Percentiles rank a stretch among this genome's conserved stretches.
These are phyloP conservation scores for Pseudozyma sp. DNA, from an alignment of 1,284 basidiomycete genomes.

Conservation along the genomic window DNA sequence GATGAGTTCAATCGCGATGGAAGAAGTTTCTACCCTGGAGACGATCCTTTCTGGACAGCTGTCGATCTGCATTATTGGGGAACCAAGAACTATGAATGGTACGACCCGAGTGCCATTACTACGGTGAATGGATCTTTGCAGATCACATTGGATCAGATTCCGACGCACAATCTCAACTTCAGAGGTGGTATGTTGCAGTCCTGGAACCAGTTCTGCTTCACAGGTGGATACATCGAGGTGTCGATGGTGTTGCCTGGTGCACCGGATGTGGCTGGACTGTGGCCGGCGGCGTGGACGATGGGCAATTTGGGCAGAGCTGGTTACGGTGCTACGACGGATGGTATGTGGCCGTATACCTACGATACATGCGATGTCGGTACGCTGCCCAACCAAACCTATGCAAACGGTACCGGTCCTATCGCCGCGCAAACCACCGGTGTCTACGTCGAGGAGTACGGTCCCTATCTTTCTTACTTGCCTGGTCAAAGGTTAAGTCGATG, in stretches of 20 bases:
- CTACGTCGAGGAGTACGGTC: constrained; percentile 56
- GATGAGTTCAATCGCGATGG: constrained; percentile 65
- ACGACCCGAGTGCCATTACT: constrained; percentile 59
- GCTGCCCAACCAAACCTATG: constrained; percentile 61
- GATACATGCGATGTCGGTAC: constrained; percentile 66
- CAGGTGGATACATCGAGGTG: constrained; percentile 68
- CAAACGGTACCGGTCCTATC: constrained; percentile 58
- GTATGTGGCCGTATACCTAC: constrained; percentile 70
- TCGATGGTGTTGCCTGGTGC: constrained; percentile 56
- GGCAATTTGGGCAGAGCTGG: constrained; percentile 80
- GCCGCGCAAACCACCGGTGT: constrained; percentile 61
- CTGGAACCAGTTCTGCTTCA: constrained; percentile 69
- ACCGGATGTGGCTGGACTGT: constrained; percentile 49
- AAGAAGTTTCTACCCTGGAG: constrained; percentile 63
- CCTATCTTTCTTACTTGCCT: constrained; percentile 55
- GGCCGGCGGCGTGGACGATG: constrained; percentile 66
- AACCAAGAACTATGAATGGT: constrained; percentile 62
- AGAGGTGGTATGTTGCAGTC: constrained; percentile 61
- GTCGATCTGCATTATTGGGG: constrained; percentile 62
- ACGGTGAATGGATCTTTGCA: constrained; percentile 53
- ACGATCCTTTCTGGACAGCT: constrained; percentile 69
- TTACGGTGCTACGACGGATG: constrained; percentile 78
- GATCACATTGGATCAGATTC: constrained; percentile 69
- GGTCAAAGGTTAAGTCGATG: constrained; percentile 64
- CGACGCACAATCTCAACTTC: constrained; percentile 57